These are phyloP conservation scores for Eucalyptus sp. DNA, from an alignment of 345 rosid species.

Conservation along the genomic window DNA sequence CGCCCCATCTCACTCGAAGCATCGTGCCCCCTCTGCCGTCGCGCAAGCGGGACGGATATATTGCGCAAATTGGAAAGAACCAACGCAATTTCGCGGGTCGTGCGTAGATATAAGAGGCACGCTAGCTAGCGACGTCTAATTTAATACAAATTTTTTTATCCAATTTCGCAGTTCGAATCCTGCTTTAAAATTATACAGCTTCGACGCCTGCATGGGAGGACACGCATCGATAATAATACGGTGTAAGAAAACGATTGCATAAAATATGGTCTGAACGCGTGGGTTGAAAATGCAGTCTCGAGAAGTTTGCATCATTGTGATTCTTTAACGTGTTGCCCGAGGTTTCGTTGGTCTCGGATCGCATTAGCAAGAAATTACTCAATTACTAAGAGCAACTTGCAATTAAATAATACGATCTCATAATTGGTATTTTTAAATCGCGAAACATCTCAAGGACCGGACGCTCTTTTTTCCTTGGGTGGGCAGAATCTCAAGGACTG, in stretches of 20 bases:
- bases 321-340: neutral
- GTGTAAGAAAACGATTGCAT: neutral
- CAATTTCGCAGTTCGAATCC: neutral
- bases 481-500: neutral
- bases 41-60: neutral
- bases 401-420: neutral
- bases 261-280: neutral
- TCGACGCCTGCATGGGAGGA: neutral
- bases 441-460: neutral
- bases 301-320: neutral
- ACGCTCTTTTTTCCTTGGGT: neutral
- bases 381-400: neutral
- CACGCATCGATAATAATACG: neutral
- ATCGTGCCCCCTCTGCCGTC: neutral
- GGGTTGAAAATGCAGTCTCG: neutral
- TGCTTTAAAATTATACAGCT: neutral
- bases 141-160: neutral
- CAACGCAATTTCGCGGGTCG: neutral
- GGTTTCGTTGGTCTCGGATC: neutral
- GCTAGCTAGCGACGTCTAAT: neutral
- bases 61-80: neutral
- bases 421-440: neutral
- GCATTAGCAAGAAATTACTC: neutral
- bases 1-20: neutral
- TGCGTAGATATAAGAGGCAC: neutral